Base-by-base conservation (phyloP, 2,329 filamentous ascomycete genomes). In the Beauveria brongniartii region DNA sequence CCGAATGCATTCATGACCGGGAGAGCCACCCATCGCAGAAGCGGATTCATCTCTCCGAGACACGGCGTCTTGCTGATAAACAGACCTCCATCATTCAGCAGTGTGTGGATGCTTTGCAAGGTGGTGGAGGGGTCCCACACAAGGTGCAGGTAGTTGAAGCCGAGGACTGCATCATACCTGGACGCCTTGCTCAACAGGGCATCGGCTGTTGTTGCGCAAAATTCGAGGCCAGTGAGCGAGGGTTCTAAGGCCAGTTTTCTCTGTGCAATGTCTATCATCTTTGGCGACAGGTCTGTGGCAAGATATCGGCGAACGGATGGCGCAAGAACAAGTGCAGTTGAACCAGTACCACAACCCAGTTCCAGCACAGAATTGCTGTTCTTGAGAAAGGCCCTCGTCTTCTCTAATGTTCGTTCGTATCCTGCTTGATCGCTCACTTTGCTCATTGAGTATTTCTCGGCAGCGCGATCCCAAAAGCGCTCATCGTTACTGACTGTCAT, bases 41-140 rank as follows among this genome's bases (percentile, higher is more conserved):
- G 57, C 20, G 55, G 50, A 14, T 62, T 63, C 61, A 61, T 63
- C 16, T 64, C 62, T 4, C 46, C 55, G 3, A 65, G n/a, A 20
- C 63, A 66, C 14, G 54, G 55, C 28, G 64, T 65, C 63, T 66
- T 66, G 52, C 55, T 61, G 62, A 66, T 64, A 26, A 66, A 62
- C 7, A 64, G 34, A 9, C 64, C 64, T 3, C 55, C 59, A 30
- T 63, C 53, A 22, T 58, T 55, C 22, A 66, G 55, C 43, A 66
- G 24, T 2, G 47, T 22, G 24, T 50, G 54, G 18, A 63, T 56
- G 34, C 37, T 47, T 8, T 46, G 46, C 26, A 66, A 20, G 5
- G 63, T 64, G 24, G 52, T 55, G 16, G 62, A 26, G 10, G 63
- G 41, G 34, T 65, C 64, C 20, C 52, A 61, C 46, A 65, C 63